These are phyloP conservation scores for Nicotiana knightiana DNA, from an alignment of 257 asterid species.

Conservation along the genomic window DNA sequence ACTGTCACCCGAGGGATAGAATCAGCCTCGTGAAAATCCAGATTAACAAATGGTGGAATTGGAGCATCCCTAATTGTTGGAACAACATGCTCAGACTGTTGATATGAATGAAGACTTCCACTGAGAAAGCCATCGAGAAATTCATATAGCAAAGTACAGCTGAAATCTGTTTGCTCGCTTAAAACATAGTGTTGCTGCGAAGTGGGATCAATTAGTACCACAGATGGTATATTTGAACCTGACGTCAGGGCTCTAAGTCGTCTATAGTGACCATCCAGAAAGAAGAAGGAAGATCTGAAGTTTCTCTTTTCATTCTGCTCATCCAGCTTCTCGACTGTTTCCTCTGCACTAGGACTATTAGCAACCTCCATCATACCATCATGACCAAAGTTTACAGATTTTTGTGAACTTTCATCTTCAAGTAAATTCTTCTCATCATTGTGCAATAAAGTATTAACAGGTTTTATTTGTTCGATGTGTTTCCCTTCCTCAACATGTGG, in stretches of 20 bases:
- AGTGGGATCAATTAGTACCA: conserved; percentile 65
- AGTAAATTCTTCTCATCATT: conserved; percentile 26
- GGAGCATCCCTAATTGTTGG: conserved; percentile 48
- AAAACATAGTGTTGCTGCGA: conserved; percentile 55
- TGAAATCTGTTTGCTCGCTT: conserved; percentile 34
- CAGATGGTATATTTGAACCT: conserved; percentile 60
- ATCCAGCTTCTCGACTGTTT: conserved; percentile 22
- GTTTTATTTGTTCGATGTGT: conserved; percentile 17
- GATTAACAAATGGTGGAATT: conserved; percentile 85
- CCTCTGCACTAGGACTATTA: conserved; percentile 27
- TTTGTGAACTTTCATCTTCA: conserved; percentile 23
- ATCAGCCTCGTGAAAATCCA: conserved; percentile 77
- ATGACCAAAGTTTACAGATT: conserved; percentile 24
- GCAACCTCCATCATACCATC: conserved; percentile 23
- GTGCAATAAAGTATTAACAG: conserved; percentile 27
- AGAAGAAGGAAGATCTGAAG: conserved; percentile 54
- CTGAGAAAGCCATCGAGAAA: conserved; percentile 53
- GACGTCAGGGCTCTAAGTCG: conserved; percentile 74
- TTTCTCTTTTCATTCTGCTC: conserved; percentile 29
- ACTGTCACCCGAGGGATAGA: conserved; percentile 68
- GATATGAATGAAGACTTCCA: conserved; percentile 64
- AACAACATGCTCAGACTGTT: conserved; percentile 49
- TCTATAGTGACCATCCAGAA: conserved; percentile 72
- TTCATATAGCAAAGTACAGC: conserved; percentile 42
- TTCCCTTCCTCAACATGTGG: conserved; percentile 4